These are phyloP conservation scores for Oryza rufipogon DNA, from an alignment of 176 grass and related monocot genomes.

Conservation along the genomic window DNA sequence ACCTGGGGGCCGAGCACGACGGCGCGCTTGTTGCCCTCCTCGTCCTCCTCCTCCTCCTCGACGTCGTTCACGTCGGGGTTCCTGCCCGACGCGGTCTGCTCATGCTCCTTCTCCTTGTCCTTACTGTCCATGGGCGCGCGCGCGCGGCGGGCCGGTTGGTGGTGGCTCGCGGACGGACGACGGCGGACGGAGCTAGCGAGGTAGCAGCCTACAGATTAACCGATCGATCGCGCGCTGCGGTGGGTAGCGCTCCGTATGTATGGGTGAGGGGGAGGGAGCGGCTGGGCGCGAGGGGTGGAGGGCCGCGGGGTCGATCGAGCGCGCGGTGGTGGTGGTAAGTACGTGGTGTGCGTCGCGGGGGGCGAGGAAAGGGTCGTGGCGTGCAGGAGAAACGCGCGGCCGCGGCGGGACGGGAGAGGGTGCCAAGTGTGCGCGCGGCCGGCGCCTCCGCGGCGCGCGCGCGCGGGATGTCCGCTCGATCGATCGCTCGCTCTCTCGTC, in stretches of 20 bases:
- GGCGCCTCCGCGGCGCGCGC: background rate
- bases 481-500: no score
- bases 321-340: conserved; percentile 7
- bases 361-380: conserved; percentile 28
- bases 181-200: background rate
- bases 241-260: background rate
- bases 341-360: background rate
- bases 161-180: background rate
- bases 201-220: background rate
- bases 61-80: conserved; percentile 49
- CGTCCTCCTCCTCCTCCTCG: conserved; percentile 65
- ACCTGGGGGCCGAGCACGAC: conserved; percentile 70
- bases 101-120: conserved; percentile 43
- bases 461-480: background rate
- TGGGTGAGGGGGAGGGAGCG: background rate
- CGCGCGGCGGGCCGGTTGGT: background rate
- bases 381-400: background rate
- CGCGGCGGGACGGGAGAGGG: background rate
- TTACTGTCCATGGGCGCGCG: conserved; percentile 40
- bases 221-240: background rate
- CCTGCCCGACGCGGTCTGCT: background rate
- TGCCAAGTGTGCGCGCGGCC: conserved; percentile 19
- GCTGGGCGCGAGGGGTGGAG: background rate
- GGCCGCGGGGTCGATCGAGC: background rate
- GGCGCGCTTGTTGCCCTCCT: conserved; percentile 59